phyloP scores from a whole-genome alignment of 1,284 basidiomycete genomes.

The Microbotryum intermedium region DNA sequence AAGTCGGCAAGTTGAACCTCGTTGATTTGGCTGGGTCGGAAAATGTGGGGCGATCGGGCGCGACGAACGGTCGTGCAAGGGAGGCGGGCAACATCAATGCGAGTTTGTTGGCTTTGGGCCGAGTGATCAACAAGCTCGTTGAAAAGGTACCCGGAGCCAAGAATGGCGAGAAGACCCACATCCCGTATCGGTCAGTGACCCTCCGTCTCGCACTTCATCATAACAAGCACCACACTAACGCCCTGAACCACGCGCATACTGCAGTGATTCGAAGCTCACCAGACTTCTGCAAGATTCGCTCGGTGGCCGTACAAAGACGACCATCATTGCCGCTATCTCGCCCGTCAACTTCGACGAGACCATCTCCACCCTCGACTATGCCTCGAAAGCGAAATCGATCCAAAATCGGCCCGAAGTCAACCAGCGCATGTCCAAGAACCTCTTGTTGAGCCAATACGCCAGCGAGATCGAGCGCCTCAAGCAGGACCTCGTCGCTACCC shows the following conservation, averaged over 20 bases:
- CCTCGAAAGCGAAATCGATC: slow-evolving; percentile 90
- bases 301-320: slow-evolving; percentile 96
- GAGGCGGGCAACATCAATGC: slow-evolving; percentile 99
- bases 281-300: slow-evolving; percentile 96
- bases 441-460: slow-evolving; percentile 88
- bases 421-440: slow-evolving; percentile 84
- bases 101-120: slow-evolving; percentile 85
- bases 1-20: slow-evolving; percentile 91
- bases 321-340: slow-evolving; percentile 92
- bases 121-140: slow-evolving; percentile 94
- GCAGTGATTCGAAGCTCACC: slow-evolving; percentile 69
- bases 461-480: slow-evolving; percentile 92
- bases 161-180: slow-evolving; percentile 46
- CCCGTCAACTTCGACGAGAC: slow-evolving; percentile 97
- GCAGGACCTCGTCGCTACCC: slow-evolving; percentile 74
- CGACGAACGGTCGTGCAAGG: slow-evolving; percentile 85
- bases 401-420: slow-evolving; percentile 93
- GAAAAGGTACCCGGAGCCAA: slow-evolving; percentile 49
- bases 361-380: slow-evolving; percentile 94
- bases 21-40: slow-evolving; percentile 97
- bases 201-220: not conserved
- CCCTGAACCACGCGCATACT: not conserved
- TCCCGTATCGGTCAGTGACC: slow-evolving; percentile 67
- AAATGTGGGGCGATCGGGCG: slow-evolving; percentile 92
- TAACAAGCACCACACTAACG: not conserved